A percentile compares a stretch with the other conserved stretches of the same genome.
These are phyloP conservation scores for Megacollybia marginata DNA, from an alignment of 768 basidiomycete species.

Conservation along the genomic window DNA sequence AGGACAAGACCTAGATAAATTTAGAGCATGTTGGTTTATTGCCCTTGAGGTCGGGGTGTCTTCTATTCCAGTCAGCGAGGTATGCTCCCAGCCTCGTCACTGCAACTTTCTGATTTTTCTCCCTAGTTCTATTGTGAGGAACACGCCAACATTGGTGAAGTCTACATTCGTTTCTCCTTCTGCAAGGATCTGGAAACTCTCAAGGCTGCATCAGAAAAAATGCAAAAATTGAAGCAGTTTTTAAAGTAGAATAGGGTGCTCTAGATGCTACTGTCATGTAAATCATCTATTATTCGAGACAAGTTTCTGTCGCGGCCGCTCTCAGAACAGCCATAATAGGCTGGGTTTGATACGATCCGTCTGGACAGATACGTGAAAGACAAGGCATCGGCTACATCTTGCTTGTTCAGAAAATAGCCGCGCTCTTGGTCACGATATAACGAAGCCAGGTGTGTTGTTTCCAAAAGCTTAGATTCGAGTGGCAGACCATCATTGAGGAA, in stretches of 20 bases:
- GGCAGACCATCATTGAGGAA: conserved; percentile 88
- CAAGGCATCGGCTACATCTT: conserved; percentile 68
- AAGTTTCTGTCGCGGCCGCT: conserved; percentile 45
- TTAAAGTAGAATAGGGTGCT: conserved; percentile 10
- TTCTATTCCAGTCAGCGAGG: conserved; percentile 93
- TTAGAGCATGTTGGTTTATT: conserved; percentile 92
- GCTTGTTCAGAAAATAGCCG: conserved; percentile 39
- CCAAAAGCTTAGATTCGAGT: conserved; percentile 72
- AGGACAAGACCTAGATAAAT: neutral
- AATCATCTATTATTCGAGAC: conserved; percentile 64
- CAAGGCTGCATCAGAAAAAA: conserved; percentile 70
- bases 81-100: conserved; percentile 24
- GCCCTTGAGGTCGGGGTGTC: conserved; percentile 87
- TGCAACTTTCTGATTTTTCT: conserved; percentile 5
- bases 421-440: conserved; percentile 40
- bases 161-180: conserved; percentile 84
- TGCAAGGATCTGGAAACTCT: conserved; percentile 93
- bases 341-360: conserved; percentile 71
- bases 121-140: conserved; percentile 86
- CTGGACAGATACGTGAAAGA: conserved; percentile 76
- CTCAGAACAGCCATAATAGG: conserved; percentile 64
- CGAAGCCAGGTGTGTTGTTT: conserved; percentile 34
- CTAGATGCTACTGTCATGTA: conserved; percentile 6
- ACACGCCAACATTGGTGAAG: conserved; percentile 81
- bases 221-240: conserved; percentile 69